Conservation (phyloP, 768 basidiomycete species). For the Mycena capillaripes region DNA sequence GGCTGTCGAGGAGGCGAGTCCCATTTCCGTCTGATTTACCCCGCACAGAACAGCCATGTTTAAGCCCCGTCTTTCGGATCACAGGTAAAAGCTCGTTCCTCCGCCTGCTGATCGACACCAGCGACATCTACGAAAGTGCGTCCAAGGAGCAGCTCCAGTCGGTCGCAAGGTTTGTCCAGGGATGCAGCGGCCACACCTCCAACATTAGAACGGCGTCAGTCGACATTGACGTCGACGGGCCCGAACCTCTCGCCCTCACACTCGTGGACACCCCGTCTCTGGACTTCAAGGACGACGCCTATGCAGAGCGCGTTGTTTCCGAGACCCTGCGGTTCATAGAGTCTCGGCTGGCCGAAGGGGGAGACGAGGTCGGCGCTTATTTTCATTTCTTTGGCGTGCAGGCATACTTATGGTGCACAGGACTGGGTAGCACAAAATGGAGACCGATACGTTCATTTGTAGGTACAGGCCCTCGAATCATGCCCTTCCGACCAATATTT, state of each 20-base stretch:
- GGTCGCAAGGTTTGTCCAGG: conserved; percentile 87
- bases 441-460: conserved; percentile 89
- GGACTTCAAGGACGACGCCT: conserved; percentile 76
- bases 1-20: conserved; percentile 78
- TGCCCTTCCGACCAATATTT: conserved; percentile 32
- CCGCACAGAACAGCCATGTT: conserved; percentile 34
- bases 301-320: conserved; percentile 72
- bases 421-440: conserved; percentile 79
- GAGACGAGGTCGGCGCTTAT: conserved; percentile 78
- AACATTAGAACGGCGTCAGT: conserved; percentile 79
- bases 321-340: conserved; percentile 84
- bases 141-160: conserved; percentile 83
- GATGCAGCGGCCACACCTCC: conserved; percentile 78
- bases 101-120: conserved; percentile 87
- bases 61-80: conserved; percentile 52
- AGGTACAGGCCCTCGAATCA: conserved; percentile 45
- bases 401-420: conserved; percentile 53
- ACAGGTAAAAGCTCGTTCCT: conserved; percentile 89
- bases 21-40: conserved; percentile 29
- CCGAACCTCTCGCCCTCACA: conserved; percentile 70
- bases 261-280: conserved; percentile 89
- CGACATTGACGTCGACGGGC: conserved; percentile 75
- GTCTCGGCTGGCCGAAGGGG: conserved; percentile 76
- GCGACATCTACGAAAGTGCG: conserved; percentile 71
- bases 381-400: conserved; percentile 35